Base-by-base conservation (phyloP, 2,329 filamentous ascomycete genomes). In the Myriosclerotinia duriaeana region DNA sequence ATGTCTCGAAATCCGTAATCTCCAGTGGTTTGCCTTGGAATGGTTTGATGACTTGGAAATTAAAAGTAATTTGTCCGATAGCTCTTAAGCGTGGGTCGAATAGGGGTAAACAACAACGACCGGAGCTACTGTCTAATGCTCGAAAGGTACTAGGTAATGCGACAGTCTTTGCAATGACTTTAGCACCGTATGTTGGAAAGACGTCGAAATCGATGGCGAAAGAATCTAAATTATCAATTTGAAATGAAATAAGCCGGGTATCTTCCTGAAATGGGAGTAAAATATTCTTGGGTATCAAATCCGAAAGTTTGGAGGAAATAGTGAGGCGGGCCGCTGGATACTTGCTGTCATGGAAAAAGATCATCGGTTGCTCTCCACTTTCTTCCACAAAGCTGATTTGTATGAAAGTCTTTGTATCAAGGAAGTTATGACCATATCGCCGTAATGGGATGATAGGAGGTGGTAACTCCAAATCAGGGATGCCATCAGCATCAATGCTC, bases 151-250 rank as follows among this genome's bases (percentile, higher is more conserved):
- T 91, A 1, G 95, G 92, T 38, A 97, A 85, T 17, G 93, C 95
- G 64, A 97, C 93, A 5, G 93, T 96, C 78, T 96, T 96, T 15
- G 94, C 95, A 76, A 99, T 98, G 61, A 98, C 90, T 79, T 97
- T 98, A 60, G 94, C 96, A 61, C 95, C 95, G 76, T 98, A 98
- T 0, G 95, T 97, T 0, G 95, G 94, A 78, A 95, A 99, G 53
- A 99, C 93, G 75, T 99, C 95, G 72, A 99, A 97, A 78, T 99
- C 95, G 70, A 99, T 89, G 20, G 92, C 89, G 78, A 99, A 99
- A 0, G 90, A 90, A 67, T 96, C 92, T 65, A 98, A 82, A 69
- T 92, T 95, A 78, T 99, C 95, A 64, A 98, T 90, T 76, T 99
- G 95, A 81, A 99, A 98, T 9, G 93, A 96, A 71, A 97, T 90